Base-by-base conservation (phyloP, 805 yeast genomes). In the Barnettozyma californica region DNA sequence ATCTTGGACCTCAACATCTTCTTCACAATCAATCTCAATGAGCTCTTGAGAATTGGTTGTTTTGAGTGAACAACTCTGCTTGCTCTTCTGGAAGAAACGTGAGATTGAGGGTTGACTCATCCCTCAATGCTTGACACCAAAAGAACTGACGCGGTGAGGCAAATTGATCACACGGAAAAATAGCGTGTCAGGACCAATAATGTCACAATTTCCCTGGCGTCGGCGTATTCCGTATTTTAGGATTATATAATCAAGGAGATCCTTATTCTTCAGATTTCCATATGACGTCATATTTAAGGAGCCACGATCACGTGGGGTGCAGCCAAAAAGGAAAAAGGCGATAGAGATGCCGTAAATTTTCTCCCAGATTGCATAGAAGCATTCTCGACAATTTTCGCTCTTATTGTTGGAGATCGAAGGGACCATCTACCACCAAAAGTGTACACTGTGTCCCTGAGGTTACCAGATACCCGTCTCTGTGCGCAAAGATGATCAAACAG, bases 101-200 rank as follows among this genome's bases (percentile, higher is more conserved):
- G 41, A 38, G 27, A 38, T 38, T 6, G 41, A 38, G 27, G 41
- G 41, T 23, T 38, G 41, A 19, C 29, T 38, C 41, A 38, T 38
- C 20, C 13, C 38, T 4, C 38, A 18, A 23, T 35, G 13, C 33
- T 29, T 4, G 16, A 29, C 33, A 29, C 33, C n/a, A n/a, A 29
- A 13, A 4, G 7, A 8, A 29, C 33, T 29, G 33, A 13, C 16
- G 33, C 31, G 10, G 13, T 9, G 31, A 9, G 10, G 31, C 4
- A 27, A 27, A 11, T 27, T 13, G 10, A 11, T 9, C 10, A 3
- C 13, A 9, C 31, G 7, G 4, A 29, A 29, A 4, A 13, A 13
- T n/a, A 14, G 33, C 33, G 33, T 13, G 33, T 14, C 33, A 7
- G 5, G 9, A 35, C 38, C 18, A 16, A 35, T 6, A 16, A 16